Conservation (phyloP, 148 eudicot species). For the Silene conica region DNA sequence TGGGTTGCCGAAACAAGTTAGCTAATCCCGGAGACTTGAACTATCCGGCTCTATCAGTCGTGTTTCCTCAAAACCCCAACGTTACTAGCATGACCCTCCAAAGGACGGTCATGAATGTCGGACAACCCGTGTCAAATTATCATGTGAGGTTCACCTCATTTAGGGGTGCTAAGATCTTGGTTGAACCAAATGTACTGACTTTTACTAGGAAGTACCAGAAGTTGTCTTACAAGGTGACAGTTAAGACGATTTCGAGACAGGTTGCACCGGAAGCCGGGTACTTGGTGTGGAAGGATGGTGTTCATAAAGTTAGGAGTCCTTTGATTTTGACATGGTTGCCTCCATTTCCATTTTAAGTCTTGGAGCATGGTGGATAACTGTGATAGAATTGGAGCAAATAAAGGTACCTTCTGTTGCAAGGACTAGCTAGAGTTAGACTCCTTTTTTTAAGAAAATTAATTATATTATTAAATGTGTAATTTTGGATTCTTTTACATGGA, state of each 20-base stretch:
- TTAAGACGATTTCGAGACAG: constrained; percentile 39
- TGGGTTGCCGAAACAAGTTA: constrained; percentile 37
- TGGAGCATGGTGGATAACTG: not conserved
- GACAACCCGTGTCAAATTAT: constrained; percentile 54
- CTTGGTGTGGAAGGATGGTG: constrained; percentile 74
- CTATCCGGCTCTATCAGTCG: constrained; percentile 77
- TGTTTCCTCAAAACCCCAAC: constrained; percentile 42
- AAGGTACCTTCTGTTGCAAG: not conserved
- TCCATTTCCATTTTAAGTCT: constrained; percentile 19
- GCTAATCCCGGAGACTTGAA: constrained; percentile 57
- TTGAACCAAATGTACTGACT: constrained; percentile 51
- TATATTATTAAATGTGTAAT: not conserved
- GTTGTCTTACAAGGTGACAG: constrained; percentile 58
- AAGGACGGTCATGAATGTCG: constrained; percentile 84
- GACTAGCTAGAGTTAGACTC: not conserved
- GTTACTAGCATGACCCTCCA: constrained; percentile 40
- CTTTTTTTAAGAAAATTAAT: not conserved
- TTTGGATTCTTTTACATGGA: not conserved
- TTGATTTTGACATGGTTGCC: constrained; percentile 65
- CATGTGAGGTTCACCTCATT: constrained; percentile 53
- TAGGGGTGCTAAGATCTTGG: constrained; percentile 49
- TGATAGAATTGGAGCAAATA: not conserved
- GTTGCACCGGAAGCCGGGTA: constrained; percentile 57
- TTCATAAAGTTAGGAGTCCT: constrained; percentile 77
- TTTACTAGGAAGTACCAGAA: constrained; percentile 50